A percentile compares a stretch with the other conserved stretches of the same genome.
Evolutionary conservation across 108 stramenopile species (phyloP).

Genomic region (Skeletonema potamos): DNA sequence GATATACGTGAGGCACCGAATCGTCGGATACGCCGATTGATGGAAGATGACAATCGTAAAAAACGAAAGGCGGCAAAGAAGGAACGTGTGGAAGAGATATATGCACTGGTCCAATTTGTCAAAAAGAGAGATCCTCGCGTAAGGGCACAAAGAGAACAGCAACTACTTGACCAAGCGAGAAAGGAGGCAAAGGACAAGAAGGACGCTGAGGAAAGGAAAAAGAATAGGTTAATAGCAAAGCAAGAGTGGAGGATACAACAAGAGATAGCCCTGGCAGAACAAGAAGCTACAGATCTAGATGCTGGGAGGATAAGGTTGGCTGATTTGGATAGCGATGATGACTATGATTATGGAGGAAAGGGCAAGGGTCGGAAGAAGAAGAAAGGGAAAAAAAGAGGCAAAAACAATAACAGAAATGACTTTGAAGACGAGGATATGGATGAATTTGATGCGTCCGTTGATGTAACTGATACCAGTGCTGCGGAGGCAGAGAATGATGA

Average conservation of each 20-base stretch:
- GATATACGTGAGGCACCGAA: slow-evolving; percentile 70
- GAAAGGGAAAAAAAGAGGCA: slow-evolving; percentile 48
- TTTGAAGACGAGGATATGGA: slow-evolving; percentile 11
- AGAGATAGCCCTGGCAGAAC: slow-evolving; percentile 57
- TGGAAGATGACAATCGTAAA: slow-evolving; percentile 89
- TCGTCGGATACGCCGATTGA: slow-evolving; percentile 73
- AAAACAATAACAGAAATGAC: slow-evolving; percentile 31
- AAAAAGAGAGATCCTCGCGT: slow-evolving; percentile 88
- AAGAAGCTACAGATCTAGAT: slow-evolving; percentile 74
- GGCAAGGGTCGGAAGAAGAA: slow-evolving; percentile 56
- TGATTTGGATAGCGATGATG: slow-evolving; percentile 84
- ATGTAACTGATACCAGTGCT: background rate
- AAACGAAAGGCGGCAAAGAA: slow-evolving; percentile 68
- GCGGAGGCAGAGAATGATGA: slow-evolving; percentile 10
- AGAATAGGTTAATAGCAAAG: slow-evolving; percentile 51
- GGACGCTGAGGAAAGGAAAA: slow-evolving; percentile 48
- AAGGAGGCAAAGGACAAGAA: slow-evolving; percentile 51
- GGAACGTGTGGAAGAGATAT: slow-evolving; percentile 72
- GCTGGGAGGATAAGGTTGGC: slow-evolving; percentile 83
- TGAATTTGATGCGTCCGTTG: background rate
- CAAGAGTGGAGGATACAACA: slow-evolving; percentile 72
- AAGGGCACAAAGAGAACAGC: slow-evolving; percentile 42
- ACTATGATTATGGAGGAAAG: slow-evolving; percentile 67
- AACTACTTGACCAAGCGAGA: slow-evolving; percentile 51
- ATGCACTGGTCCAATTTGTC: slow-evolving; percentile 75